Percentiles rank a stretch among this genome's conserved stretches.
Evolutionary conservation across 2,329 filamentous ascomycete species (phyloP).

Genomic region (Alternaria atra): DNA sequence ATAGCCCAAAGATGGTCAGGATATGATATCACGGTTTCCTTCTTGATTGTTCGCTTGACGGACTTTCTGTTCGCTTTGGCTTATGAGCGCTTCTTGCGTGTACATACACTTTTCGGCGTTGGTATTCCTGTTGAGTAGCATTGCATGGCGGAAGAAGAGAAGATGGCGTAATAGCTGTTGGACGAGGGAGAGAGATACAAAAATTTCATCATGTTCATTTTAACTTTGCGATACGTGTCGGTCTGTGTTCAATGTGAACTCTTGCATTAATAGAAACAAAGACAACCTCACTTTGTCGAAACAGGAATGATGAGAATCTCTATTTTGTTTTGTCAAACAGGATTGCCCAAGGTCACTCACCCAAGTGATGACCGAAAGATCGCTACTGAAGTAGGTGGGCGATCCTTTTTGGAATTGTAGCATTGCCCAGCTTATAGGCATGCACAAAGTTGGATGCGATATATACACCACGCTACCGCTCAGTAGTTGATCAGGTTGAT

Average conservation of each 20-base stretch:
- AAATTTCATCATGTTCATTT: background rate
- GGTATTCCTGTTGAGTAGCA: background rate
- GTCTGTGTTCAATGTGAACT: no score
- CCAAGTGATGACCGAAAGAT: background rate
- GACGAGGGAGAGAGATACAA: background rate
- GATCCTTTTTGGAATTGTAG: background rate
- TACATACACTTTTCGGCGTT: constrained; percentile 3
- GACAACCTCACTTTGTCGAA: no score
- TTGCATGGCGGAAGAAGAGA: background rate
- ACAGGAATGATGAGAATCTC: no score
- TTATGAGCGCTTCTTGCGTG: background rate
- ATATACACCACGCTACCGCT: no score
- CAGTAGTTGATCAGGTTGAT: no score
- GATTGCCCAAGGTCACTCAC: no score
- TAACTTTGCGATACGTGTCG: background rate
- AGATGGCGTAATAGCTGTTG: background rate
- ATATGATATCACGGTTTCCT: constrained; percentile 4
- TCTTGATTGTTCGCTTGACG: background rate
- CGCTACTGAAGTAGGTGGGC: background rate
- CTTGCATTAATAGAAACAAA: no score
- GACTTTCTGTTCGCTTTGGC: background rate
- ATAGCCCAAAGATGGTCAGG: background rate
- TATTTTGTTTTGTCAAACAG: no score
- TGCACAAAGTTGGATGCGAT: no score
- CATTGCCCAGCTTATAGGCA: background rate